phyloP scores from a whole-genome alignment of 2,329 filamentous ascomycete species.

The Ophiosphaerella korrae region DNA sequence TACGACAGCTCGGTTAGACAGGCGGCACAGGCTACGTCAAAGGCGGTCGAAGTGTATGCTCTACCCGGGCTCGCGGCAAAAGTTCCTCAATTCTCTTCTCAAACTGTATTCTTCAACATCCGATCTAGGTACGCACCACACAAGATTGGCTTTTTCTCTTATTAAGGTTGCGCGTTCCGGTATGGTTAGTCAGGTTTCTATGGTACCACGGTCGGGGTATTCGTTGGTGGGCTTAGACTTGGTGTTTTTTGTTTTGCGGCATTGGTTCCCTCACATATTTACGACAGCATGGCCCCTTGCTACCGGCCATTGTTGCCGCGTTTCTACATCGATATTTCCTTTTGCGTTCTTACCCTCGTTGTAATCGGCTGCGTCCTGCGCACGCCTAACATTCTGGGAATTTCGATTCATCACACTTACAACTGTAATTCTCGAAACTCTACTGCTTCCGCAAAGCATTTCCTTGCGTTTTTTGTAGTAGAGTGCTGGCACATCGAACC shows the following conservation, averaged over 20 bases:
- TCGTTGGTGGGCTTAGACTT: constrained; percentile 30
- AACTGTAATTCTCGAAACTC: constrained; percentile 28
- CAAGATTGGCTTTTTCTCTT: constrained; percentile 27
- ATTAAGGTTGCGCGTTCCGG: constrained; percentile 23
- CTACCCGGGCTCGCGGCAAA: constrained; percentile 29
- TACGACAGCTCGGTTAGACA: constrained; percentile 40
- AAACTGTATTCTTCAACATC: constrained; percentile 33
- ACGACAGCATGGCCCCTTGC: constrained; percentile 40
- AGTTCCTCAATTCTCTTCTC: constrained; percentile 31
- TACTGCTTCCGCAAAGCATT: constrained; percentile 23
- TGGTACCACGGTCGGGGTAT: constrained; percentile 21
- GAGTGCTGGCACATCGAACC: constrained; percentile 42
- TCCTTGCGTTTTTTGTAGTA: constrained; percentile 31
- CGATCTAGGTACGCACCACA: constrained; percentile 19
- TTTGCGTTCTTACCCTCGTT: constrained; percentile 48
- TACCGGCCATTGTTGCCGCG: constrained; percentile 40
- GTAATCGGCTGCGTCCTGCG: constrained; percentile 37
- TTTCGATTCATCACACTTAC: constrained; percentile 33
- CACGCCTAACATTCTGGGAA: constrained; percentile 38
- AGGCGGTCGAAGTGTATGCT: constrained; percentile 19
- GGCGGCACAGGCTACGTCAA: constrained; percentile 29
- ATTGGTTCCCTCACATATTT: constrained; percentile 20
- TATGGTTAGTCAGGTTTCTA: constrained; percentile 26
- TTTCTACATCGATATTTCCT: constrained; percentile 15
- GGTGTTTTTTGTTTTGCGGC: constrained; percentile 33